Base-by-base conservation (phyloP, 441 rosid species). In the Brassica hybrid region DNA sequence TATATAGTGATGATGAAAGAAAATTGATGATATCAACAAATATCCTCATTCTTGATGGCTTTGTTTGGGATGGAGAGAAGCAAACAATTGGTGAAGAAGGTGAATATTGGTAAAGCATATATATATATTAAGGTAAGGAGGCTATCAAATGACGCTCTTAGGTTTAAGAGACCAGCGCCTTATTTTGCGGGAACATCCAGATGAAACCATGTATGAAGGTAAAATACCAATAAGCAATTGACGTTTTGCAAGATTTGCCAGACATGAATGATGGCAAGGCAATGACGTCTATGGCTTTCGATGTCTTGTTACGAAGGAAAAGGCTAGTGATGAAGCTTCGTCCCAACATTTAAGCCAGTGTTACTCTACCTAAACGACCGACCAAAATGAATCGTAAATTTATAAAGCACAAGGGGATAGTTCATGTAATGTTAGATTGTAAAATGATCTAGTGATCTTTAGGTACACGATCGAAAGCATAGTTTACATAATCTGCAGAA, bases 301-400 rank as follows among this genome's bases (percentile, higher is more conserved):
- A 34, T 34, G 38, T 34, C 38, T 34, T 34, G 38, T 34, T 34
- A 34, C 38, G 9, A 34, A 65, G 36, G 85, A 85, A 60, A 52
- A 71, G 74, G 76, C 36, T 76, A 56, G 75, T 86, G 9, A 88
- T 93, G 64, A 94, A 94, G 83, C 97, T 94, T 69, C 90, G 89
- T 59, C 79, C 66, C 27, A 63, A 63, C 6, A 16, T 0, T 66
- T 79, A 64, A 36, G 38, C 17, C 69, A 59, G 14, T 48, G 72
- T 3, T 1, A 16, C 43, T 62, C 65, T 7, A 63, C 54, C 17
- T 14, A 48, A 48, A 48, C 17, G 21, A 71, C 12, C 14, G 1
- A 76, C 34, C 21, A 60, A 61, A 62, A 11, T 6, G 56, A 32
- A 68, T 50, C 11, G 21, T n/a, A 65, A 30, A 52, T 3, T 30